Evolutionary conservation across 805 yeast genomes (phyloP), one percentile per base, ranked within the genome.

Genomic region (Millerozyma acaciae): DNA sequence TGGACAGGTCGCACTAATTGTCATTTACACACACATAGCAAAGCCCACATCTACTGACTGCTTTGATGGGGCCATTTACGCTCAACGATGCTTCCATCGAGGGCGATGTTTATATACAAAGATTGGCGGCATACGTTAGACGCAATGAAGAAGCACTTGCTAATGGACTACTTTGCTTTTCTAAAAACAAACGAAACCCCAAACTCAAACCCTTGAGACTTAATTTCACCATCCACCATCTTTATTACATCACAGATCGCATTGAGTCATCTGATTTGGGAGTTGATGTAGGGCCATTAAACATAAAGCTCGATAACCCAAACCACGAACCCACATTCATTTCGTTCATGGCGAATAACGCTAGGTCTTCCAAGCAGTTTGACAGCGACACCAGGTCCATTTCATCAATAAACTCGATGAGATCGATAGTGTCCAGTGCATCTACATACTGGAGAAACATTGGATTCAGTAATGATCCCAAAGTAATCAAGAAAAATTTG

Each of bases 251-350:
- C 15, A 53, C 76, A n/a, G 83, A 78, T 26, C 62, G 73, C 33
- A 76, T 80, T 55, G 78, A 64, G 60, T 65, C 36, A 35, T 73
- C 50, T 56, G 66, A 40, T 42, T 67, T 47, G 35, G 72, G 65
- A 6, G 70, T 66, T 17, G 73, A 67, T 19, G 76, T 78, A 7
- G 86, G 86, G 0, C 84, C 85, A 3, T 58, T 78, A 55, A 74
- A 75, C 47, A 62, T 79, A 28, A 62, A 81, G 42, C 55, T 79
- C 15, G 83, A 78, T 42, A 75, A 65, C 39, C 76, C 79, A 1
- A 69, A 70, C 59, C 75, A 53, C 56, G 78, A 43, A 65, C 76
- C 62, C 37, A 74, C 59, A 34, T 73, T 51, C 60, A 78, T 78
- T 18, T 76, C 82, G 6, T 78, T 78, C 42, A 60, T 78, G 58